phyloP scores from a whole-genome alignment of 257 asterid species.

The Ilex asprella region DNA sequence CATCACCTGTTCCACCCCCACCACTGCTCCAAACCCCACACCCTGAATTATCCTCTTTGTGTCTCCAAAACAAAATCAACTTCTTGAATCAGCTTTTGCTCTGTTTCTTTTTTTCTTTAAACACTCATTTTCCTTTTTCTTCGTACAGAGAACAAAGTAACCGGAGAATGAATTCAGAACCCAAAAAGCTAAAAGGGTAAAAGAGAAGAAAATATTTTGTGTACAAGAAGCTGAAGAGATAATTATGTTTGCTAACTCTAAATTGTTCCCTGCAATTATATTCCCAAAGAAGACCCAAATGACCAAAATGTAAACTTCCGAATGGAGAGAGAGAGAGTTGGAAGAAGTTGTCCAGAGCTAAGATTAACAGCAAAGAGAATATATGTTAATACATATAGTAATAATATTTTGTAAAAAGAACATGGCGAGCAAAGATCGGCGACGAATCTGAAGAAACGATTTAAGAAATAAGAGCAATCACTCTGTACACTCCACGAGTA shows the following conservation, averaged over 20 bases:
- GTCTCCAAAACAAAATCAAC: neutral
- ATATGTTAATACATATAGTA: neutral
- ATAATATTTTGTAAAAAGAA: neutral
- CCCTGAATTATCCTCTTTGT: neutral
- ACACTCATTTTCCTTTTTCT: neutral
- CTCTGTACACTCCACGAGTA: no score
- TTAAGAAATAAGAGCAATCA: no score
- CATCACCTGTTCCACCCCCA: slow-evolving; percentile 2
- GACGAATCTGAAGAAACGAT: slow-evolving; percentile 25
- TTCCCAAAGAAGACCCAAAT: neutral
- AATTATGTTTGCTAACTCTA: neutral
- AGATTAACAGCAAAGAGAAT: neutral
- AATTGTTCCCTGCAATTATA: neutral
- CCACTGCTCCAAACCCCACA: neutral
- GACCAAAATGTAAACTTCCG: neutral
- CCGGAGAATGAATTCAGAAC: slow-evolving; percentile 11
- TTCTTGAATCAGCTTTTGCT: no score
- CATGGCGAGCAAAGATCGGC: slow-evolving; percentile 30
- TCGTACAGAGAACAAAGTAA: slow-evolving; percentile 7
- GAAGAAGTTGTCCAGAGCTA: no score
- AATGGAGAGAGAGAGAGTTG: neutral
- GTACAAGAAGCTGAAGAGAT: neutral
- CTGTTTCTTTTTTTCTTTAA: neutral
- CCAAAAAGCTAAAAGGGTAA: slow-evolving; percentile 6
- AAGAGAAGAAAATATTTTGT: slow-evolving; percentile 6